Base-by-base conservation (phyloP, 768 basidiomycete species). In the Trametopsis cervina region DNA sequence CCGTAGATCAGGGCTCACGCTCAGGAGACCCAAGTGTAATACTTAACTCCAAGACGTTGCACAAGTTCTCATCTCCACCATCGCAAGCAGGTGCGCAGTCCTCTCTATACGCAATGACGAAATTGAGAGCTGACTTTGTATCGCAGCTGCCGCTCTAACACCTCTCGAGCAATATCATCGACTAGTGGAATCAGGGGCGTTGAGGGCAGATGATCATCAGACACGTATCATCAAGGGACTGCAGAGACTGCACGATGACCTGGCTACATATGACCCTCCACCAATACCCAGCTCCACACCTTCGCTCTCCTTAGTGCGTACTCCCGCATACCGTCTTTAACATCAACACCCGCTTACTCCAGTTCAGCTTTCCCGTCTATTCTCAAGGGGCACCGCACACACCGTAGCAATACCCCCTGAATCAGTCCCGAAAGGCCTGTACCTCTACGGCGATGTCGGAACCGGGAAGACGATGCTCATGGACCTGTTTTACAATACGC, bases 381-480 rank as follows among this genome's bases (percentile, higher is more conserved):
- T 73, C 50, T 53, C 58, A 27, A 55, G 63, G 7, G 29, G 48
- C 40, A 39, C 51, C 47, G 40, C 52, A 7, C 48, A 52, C 9
- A 54, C 57, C 6, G 51, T 56, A 2, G 51, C 56, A 2, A 40
- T 61, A 2, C 71, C 76, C 6, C 78, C 78, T 0, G 69, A 71
- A 23, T 64, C 73, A 41, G 76, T 78, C 1, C 92, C 91, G 3
- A 87, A 86, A 58, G 91, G 95, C 9, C 74, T 98, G 24, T 98
- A 99, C 68, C 83, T 99, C 17, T 92, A 89, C 62, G 96, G 95
- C 25, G 89, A 92, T 56, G 96, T 99, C 51, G 95, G 95, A 2
- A 96, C 95, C 7, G 95, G 96, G 12, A 97, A 98, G 72, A 88
- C 87, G 0, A 97, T 98, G 94, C 82, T 99, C 53, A 99, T 99